A percentile compares a stretch with the other conserved stretches of the same genome.
These are phyloP conservation scores for Scutellaria barbata DNA, from an alignment of 257 asterid species.

Conservation along the genomic window DNA sequence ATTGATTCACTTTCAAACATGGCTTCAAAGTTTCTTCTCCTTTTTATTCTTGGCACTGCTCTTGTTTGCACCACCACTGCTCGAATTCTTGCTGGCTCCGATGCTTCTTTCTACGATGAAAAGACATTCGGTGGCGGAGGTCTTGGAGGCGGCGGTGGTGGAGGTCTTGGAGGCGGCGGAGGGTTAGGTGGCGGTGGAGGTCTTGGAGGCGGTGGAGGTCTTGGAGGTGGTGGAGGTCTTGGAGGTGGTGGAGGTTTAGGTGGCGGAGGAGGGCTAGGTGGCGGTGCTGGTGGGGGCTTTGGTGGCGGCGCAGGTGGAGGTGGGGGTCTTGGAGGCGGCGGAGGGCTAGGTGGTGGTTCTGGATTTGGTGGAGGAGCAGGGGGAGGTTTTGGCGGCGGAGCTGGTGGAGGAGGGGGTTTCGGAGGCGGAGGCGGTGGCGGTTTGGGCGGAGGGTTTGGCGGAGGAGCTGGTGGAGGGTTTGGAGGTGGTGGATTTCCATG, in stretches of 20 bases:
- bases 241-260: slow-evolving; percentile 37
- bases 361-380: slow-evolving; percentile 39
- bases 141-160: slow-evolving; percentile 37
- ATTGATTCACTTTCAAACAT: neutral
- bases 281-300: slow-evolving; percentile 30
- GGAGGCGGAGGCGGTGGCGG: slow-evolving; percentile 43
- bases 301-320: slow-evolving; percentile 38
- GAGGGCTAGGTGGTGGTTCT: slow-evolving; percentile 35
- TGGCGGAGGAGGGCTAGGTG: slow-evolving; percentile 32
- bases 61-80: slow-evolving; percentile 40
- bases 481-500: slow-evolving; percentile 47
- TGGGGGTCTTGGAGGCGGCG: too few species aligned
- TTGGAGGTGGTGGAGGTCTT: slow-evolving; percentile 27
- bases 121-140: slow-evolving; percentile 35
- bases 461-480: slow-evolving; percentile 38
- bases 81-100: slow-evolving; percentile 28
- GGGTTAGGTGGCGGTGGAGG: slow-evolving; percentile 33
- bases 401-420: slow-evolving; percentile 36
- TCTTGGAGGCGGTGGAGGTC: neutral
- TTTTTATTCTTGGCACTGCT: slow-evolving; percentile 29
- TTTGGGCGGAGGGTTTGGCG: slow-evolving; percentile 39
- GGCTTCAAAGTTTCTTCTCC: slow-evolving; percentile 30
- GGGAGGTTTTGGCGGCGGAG: slow-evolving; percentile 33
- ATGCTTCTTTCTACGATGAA: slow-evolving; percentile 30
- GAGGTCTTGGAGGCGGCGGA: slow-evolving; percentile 31